These are phyloP conservation scores for Arabidopsis lyrata DNA, from an alignment of 441 rosid species.

Conservation along the genomic window DNA sequence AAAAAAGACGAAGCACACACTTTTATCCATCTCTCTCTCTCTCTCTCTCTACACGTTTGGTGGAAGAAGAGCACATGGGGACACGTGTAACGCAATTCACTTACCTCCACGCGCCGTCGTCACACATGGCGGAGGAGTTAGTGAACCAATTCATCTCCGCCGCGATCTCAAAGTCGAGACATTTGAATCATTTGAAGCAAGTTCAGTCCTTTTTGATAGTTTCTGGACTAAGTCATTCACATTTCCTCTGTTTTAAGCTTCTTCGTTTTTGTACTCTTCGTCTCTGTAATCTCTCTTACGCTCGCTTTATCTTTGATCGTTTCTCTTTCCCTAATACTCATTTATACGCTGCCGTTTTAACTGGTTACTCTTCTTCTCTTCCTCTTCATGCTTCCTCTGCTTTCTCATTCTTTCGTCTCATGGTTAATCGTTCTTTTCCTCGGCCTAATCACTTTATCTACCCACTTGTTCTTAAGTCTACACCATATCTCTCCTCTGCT, in stretches of 20 bases:
- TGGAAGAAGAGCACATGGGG: slow-evolving; percentile 44
- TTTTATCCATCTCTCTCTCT: background rate
- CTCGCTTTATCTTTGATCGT: slow-evolving; percentile 67
- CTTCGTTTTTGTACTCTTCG: slow-evolving; percentile 74
- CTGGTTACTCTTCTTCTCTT: slow-evolving; percentile 66
- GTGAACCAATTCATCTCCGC: slow-evolving; percentile 48
- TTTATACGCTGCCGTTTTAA: slow-evolving; percentile 76
- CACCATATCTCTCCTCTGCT: slow-evolving; percentile 45
- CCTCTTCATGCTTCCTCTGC: slow-evolving; percentile 51
- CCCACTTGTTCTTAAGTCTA: slow-evolving; percentile 72
- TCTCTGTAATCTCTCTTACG: slow-evolving; percentile 60
- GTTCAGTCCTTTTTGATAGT: slow-evolving; percentile 67
- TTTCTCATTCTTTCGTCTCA: slow-evolving; percentile 60
- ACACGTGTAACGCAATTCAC: slow-evolving; percentile 43
- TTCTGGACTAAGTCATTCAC: slow-evolving; percentile 63
- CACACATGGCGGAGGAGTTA: slow-evolving; percentile 35
- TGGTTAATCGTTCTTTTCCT: slow-evolving; percentile 62
- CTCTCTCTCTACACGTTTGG: slow-evolving; percentile 40
- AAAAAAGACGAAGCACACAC: slow-evolving; percentile 47
- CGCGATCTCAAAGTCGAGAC: slow-evolving; percentile 55
- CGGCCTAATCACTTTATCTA: slow-evolving; percentile 75
- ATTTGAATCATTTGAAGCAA: slow-evolving; percentile 74
- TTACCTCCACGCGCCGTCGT: slow-evolving; percentile 40
- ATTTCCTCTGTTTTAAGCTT: slow-evolving; percentile 73
- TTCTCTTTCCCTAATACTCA: slow-evolving; percentile 62